Base-by-base conservation (phyloP, 768 basidiomycete species). In the Boletellus ananas region DNA sequence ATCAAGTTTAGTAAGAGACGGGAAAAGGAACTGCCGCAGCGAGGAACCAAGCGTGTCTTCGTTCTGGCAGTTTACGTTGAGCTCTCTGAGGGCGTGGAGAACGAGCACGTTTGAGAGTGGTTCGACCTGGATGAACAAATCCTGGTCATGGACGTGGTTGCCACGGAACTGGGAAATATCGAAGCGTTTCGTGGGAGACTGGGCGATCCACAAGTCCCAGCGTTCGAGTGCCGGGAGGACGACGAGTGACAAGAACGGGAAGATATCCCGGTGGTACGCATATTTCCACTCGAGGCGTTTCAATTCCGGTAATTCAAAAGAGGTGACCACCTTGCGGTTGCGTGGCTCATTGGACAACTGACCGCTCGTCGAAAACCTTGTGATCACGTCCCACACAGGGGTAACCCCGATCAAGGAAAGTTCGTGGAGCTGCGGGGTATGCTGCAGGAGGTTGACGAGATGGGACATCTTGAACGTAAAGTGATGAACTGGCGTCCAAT, bases 211-310 rank as follows among this genome's bases (percentile, higher is more conserved):
- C 37, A 79, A 60, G 45, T 78, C 76, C 52, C 78, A 65, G 44
- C 63, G 70, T 47, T 75, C 71, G 48, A 80, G 68, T 29, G 49
- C 60, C 9, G 78, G 77, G 12, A 68, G 52, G 36, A 58, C 51
- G 47, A 79, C 50, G 54, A 77, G 68, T 18, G 73, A 70, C 51
- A 80, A 59, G 39, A 81, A 67, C 27, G 70, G 63, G 45, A 73
- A 70, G 39, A 79, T 57, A 43, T 76, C 77, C 34, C 59, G 63
- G 40, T 71, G 60, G 43, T 65, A 72, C 16, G 76, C 75, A 51
- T 69, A 75, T 39, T 70, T 75, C 77, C 78, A 80, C 29, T 76
- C 73, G 38, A 81, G 58, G n/a, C 55, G 62, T 45, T 68, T 75
- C 49, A 81, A 59, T 48, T 69, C 65, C 4, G 57, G 60, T 31